Percentiles rank a stretch among this genome's conserved stretches.
Conservation (phyloP, 228 moss, liverwort and hornwort species). For the Sphagnum magellanicum region DNA sequence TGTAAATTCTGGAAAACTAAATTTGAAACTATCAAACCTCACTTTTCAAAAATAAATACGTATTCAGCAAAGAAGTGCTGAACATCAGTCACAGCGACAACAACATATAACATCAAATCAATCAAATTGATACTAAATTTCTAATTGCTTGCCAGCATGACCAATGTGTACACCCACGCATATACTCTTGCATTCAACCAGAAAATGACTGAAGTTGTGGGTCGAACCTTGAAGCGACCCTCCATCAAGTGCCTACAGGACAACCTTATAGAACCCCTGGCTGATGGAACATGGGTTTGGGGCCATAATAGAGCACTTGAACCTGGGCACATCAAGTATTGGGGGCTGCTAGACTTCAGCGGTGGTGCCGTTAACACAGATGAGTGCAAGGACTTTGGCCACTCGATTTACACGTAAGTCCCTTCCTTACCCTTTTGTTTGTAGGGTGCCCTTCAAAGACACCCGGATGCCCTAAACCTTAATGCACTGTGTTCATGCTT, state of each 20-base stretch:
- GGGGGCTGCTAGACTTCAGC: conserved; percentile 2
- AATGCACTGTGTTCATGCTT: not conserved
- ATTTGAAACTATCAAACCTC: no score
- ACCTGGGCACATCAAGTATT: not conserved
- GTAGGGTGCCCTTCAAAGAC: not conserved
- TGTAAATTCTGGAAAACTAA: no score
- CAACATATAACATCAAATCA: not conserved
- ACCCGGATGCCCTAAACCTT: not conserved
- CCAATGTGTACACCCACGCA: not conserved
- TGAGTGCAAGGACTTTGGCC: not conserved
- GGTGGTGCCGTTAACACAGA: no score
- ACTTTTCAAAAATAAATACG: no score
- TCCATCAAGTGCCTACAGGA: not conserved
- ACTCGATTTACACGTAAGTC: not conserved
- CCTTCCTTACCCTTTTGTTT: not conserved
- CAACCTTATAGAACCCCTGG: not conserved
- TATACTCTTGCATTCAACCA: conserved; percentile 2
- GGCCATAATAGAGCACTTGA: not conserved
- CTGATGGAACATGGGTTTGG: not conserved
- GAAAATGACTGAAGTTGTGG: not conserved
- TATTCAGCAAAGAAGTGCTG: no score
- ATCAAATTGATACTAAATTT: not conserved
- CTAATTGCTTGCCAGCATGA: not conserved
- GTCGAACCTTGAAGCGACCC: not conserved
- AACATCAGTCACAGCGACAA: not conserved